Evolutionary conservation across 441 rosid genomes (phyloP).

Genomic region (Capsella rubella): DNA sequence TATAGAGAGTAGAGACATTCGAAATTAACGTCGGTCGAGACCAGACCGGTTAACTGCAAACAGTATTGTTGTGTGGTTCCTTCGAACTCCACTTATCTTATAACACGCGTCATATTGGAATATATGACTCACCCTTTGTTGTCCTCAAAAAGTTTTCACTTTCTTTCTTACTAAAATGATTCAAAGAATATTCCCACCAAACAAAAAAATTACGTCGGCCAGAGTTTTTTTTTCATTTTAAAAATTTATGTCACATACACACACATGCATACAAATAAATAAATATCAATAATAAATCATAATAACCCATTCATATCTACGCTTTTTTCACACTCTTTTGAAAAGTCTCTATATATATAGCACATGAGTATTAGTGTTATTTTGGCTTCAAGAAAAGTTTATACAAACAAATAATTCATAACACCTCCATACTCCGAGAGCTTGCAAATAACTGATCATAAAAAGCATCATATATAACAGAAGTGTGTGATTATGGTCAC

Average conservation of each 20-base stretch:
- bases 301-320: not conserved
- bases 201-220: constrained; percentile 36
- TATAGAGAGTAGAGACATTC: not conserved
- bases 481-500: constrained; percentile 10
- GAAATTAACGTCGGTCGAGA: not conserved
- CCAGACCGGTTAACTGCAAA: not conserved
- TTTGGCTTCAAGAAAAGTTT: constrained; percentile 9
- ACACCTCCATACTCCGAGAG: not conserved
- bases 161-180: no score
- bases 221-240: not conserved
- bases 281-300: not conserved
- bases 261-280: no score
- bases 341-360: constrained; percentile 12
- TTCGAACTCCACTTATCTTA: not conserved
- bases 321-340: constrained; percentile 13
- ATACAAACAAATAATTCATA: not conserved
- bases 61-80: not conserved
- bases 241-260: not conserved
- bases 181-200: not conserved
- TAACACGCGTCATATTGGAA: constrained; percentile 13
- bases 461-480: not conserved
- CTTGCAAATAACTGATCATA: constrained; percentile 1
- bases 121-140: not conserved
- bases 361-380: not conserved
- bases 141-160: not conserved